These are phyloP conservation scores for Dioscorea cayenensis DNA, from an alignment of 116 monocot genomes.

Conservation along the genomic window DNA sequence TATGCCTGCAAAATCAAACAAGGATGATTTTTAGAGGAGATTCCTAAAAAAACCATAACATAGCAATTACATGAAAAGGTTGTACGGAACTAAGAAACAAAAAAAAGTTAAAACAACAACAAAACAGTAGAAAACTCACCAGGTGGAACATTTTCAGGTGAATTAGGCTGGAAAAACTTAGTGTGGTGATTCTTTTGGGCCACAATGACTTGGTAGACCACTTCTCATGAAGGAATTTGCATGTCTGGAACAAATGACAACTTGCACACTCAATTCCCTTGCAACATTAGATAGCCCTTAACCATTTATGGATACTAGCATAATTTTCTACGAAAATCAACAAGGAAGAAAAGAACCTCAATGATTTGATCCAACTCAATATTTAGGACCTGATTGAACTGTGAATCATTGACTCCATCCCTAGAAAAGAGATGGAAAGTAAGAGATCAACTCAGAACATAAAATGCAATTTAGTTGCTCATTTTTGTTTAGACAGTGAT, in stretches of 20 bases:
- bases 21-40: not conserved
- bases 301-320: too few relatives aligned
- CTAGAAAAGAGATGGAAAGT: slow-evolving; percentile 11
- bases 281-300: too few relatives aligned
- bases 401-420: slow-evolving; percentile 93
- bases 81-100: not conserved
- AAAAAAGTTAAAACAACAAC: not conserved
- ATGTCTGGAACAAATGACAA: too few relatives aligned
- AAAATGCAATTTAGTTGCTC: too few relatives aligned
- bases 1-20: slow-evolving; percentile 46
- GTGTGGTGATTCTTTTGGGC: slow-evolving; percentile 98
- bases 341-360: slow-evolving; percentile 35
- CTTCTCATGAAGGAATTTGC: too few relatives aligned
- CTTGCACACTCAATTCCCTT: too few relatives aligned
- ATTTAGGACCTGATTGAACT: slow-evolving; percentile 81
- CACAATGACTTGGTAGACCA: too few relatives aligned
- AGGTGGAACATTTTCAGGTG: slow-evolving; percentile 75
- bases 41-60: too few relatives aligned
- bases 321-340: too few relatives aligned
- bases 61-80: too few relatives aligned
- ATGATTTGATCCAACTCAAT: slow-evolving; percentile 87
- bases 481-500: too few relatives aligned
- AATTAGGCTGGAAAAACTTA: slow-evolving; percentile 59
- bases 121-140: slow-evolving; percentile 22
- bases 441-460: too few relatives aligned